Percentiles rank a stretch among this genome's conserved stretches.
Conservation (phyloP, 148 eudicot genomes). For the Rhododendron ferrugineum region DNA sequence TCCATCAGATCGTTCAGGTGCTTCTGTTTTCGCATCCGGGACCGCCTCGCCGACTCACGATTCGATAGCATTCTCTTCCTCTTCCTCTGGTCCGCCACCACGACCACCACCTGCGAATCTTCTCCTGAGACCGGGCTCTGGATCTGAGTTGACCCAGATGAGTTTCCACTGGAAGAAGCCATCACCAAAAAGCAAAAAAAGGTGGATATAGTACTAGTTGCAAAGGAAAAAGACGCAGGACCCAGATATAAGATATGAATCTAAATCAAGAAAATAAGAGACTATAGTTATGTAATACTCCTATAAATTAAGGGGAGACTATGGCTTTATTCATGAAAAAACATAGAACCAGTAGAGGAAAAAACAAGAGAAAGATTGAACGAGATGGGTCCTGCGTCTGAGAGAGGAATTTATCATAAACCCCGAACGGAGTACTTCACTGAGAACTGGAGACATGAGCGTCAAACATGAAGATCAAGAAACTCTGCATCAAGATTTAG, state of each 20-base stretch:
- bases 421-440: constrained; percentile 71
- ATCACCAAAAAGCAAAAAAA: constrained; percentile 8
- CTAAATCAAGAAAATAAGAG: neutral
- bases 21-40: constrained; percentile 40
- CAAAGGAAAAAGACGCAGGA: constrained; percentile 5
- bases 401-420: constrained; percentile 69
- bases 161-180: constrained; percentile 54
- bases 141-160: constrained; percentile 27
- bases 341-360: constrained; percentile 79
- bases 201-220: no score
- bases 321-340: constrained; percentile 44
- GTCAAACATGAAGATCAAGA: constrained; percentile 27
- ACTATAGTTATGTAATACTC: neutral
- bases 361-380: constrained; percentile 67
- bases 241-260: neutral
- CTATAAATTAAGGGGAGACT: neutral
- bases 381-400: constrained; percentile 69
- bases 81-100: constrained; percentile 51
- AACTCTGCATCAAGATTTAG: neutral
- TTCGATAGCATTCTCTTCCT: constrained; percentile 57
- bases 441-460: constrained; percentile 60
- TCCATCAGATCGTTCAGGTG: constrained; percentile 36
- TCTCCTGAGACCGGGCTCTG: constrained; percentile 53
- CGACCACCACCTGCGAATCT: constrained; percentile 19
- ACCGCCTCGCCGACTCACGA: constrained; percentile 47